These are phyloP conservation scores for Blastobotrys terrestris DNA, from an alignment of 805 yeast species.

Conservation along the genomic window DNA sequence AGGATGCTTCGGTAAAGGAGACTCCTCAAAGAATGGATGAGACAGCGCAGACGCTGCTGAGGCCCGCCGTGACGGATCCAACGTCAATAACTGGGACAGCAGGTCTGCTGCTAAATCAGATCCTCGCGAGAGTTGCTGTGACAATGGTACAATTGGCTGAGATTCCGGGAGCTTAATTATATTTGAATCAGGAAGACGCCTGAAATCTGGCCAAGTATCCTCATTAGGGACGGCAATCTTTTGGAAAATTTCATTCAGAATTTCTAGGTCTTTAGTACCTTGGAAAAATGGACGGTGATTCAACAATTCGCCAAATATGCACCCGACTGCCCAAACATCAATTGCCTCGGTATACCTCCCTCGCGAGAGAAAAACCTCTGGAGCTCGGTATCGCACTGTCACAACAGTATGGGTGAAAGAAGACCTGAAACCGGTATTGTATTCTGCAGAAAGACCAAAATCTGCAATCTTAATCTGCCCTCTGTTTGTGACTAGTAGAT, in stretches of 20 bases:
- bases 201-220: constrained; percentile 42
- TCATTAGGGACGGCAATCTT: constrained; percentile 50
- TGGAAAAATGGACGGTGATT: constrained; percentile 38
- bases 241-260: constrained; percentile 37
- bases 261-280: constrained; percentile 43
- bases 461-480: constrained; percentile 26
- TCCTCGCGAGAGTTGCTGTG: constrained; percentile 14
- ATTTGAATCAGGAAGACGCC: constrained; percentile 76
- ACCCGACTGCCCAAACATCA: constrained; percentile 56
- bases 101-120: constrained; percentile 28
- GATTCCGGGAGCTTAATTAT: constrained; percentile 73
- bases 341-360: constrained; percentile 31
- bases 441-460: constrained; percentile 51
- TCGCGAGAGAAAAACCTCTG: constrained; percentile 39
- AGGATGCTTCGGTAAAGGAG: constrained; percentile 36
- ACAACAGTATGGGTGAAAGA: constrained; percentile 34
- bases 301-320: constrained; percentile 49
- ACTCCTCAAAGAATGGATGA: constrained; percentile 38
- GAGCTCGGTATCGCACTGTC: constrained; percentile 43
- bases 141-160: constrained; percentile 41
- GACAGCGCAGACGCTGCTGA: constrained; percentile 42
- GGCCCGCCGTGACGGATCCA: constrained; percentile 39
- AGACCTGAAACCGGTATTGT: constrained; percentile 16
- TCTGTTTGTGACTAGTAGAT: constrained; percentile 20
- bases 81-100: constrained; percentile 34